Conservation (phyloP, 1,284 basidiomycete species). For the Mrakiaceae sp. region DNA sequence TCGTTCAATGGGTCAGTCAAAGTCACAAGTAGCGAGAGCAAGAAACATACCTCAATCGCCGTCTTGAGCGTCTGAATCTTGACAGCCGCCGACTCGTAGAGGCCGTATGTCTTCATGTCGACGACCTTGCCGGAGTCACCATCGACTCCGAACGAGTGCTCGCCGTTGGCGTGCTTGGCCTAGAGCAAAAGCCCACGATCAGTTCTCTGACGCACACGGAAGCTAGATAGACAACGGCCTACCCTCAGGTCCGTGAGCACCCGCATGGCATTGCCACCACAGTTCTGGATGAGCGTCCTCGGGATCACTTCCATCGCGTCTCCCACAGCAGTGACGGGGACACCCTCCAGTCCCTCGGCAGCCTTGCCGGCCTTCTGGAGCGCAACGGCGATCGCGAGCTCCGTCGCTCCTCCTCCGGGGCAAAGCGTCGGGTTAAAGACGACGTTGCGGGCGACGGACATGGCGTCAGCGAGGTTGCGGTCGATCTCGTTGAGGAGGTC, state of each 20-base stretch:
- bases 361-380: constrained; percentile 71
- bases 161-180: constrained; percentile 90
- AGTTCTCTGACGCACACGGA: background rate
- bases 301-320: constrained; percentile 98
- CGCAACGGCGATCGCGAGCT: constrained; percentile 92
- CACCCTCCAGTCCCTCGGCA: constrained; percentile 73
- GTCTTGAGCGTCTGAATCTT: constrained; percentile 98
- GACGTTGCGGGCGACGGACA: constrained; percentile 93
- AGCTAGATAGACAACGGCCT: background rate
- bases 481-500: constrained; percentile 98
- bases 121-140: constrained; percentile 90
- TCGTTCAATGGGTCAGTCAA: background rate
- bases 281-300: constrained; percentile 87
- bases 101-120: constrained; percentile 87
- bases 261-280: constrained; percentile 87
- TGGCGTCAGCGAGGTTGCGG: constrained; percentile 92
- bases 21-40: background rate
- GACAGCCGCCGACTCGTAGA: constrained; percentile 91
- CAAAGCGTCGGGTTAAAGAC: constrained; percentile 88
- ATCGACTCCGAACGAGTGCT: constrained; percentile 84
- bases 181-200: constrained; percentile 26
- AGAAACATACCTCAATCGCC: constrained; percentile 63
- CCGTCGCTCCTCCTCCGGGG: constrained; percentile 91
- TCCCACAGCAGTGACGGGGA: constrained; percentile 82
- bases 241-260: constrained; percentile 81